phyloP scores from a whole-genome alignment of 495 filamentous ascomycete species.

The Neurospora intermedia region DNA sequence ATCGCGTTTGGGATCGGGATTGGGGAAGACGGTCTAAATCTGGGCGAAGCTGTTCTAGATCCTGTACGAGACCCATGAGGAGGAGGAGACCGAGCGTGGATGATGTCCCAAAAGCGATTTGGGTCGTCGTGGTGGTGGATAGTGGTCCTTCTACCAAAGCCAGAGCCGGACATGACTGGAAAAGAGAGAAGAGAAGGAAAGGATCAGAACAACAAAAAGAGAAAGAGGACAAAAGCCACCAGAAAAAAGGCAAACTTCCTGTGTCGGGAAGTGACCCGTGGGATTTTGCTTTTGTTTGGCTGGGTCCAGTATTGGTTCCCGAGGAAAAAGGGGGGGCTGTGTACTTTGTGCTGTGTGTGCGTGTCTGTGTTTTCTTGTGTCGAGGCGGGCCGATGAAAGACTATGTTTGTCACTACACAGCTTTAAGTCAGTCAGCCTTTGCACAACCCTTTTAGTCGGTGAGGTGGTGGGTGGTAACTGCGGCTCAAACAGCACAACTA shows the following conservation, averaged over 20 bases:
- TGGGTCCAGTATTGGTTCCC: not conserved
- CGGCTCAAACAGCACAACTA: not conserved
- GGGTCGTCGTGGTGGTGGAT: not conserved
- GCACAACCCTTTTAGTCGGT: not conserved
- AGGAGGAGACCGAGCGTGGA: not conserved
- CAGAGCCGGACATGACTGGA: not conserved
- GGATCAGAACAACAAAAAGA: not conserved
- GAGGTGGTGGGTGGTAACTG: not conserved
- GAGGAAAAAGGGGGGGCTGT: not conserved
- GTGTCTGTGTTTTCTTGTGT: not conserved
- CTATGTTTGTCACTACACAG: not conserved
- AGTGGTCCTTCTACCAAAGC: not conserved
- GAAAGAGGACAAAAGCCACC: not conserved
- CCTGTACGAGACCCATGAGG: not conserved
- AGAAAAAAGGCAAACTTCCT: not conserved
- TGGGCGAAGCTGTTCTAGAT: not conserved
- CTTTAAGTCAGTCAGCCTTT: not conserved
- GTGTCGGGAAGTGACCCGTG: not conserved
- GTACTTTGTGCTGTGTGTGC: not conserved
- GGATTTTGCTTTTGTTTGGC: not conserved
- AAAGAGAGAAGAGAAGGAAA: not conserved
- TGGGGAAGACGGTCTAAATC: not conserved
- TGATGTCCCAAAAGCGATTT: not conserved
- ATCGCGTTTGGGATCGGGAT: not conserved
- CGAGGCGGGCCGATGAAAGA: not conserved